Evolutionary conservation across 2,329 filamentous ascomycete genomes (phyloP).

Genomic region (Elsinoe necatrix): DNA sequence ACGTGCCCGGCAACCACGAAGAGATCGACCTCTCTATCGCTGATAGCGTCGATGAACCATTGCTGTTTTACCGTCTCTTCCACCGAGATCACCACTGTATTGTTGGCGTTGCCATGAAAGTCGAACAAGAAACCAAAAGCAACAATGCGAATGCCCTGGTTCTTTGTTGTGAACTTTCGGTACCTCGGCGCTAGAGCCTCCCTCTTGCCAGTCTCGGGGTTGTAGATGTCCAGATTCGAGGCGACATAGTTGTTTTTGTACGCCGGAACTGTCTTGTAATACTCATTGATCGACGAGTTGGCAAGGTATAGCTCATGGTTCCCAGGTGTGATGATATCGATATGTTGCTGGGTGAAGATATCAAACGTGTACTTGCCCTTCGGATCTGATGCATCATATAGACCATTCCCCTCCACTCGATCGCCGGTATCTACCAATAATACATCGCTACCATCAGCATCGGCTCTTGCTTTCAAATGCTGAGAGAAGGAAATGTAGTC

Average conservation of each 20-base stretch:
- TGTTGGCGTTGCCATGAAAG: constrained; percentile 84
- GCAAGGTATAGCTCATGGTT: constrained; percentile 92
- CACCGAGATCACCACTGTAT: constrained; percentile 74
- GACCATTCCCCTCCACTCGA: constrained; percentile 83
- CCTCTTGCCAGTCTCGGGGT: constrained; percentile 60
- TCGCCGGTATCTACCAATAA: constrained; percentile 95
- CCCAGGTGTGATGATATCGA: constrained; percentile 78
- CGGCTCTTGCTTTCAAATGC: constrained; percentile 70
- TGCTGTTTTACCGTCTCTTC: constrained; percentile 69
- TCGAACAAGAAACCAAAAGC: constrained; percentile 94
- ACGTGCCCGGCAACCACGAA: constrained; percentile 85
- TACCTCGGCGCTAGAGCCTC: constrained; percentile 73
- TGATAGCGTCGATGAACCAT: constrained; percentile 83
- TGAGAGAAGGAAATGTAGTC: constrained; percentile 91
- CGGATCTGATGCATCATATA: constrained; percentile 82
- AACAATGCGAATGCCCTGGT: constrained; percentile 72
- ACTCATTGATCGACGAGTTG: constrained; percentile 70
- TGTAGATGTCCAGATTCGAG: constrained; percentile 84
- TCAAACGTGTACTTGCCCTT: constrained; percentile 85
- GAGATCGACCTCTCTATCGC: constrained; percentile 69
- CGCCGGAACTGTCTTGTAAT: constrained; percentile 69
- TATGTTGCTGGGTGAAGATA: constrained; percentile 71
- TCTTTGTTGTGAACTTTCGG: constrained; percentile 84
- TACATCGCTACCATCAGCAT: constrained; percentile 70
- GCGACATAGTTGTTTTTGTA: constrained; percentile 75